Percentiles rank a stretch among this genome's conserved stretches.
Conservation (phyloP, 148 eudicot species). For the Spergularia bocconei region DNA sequence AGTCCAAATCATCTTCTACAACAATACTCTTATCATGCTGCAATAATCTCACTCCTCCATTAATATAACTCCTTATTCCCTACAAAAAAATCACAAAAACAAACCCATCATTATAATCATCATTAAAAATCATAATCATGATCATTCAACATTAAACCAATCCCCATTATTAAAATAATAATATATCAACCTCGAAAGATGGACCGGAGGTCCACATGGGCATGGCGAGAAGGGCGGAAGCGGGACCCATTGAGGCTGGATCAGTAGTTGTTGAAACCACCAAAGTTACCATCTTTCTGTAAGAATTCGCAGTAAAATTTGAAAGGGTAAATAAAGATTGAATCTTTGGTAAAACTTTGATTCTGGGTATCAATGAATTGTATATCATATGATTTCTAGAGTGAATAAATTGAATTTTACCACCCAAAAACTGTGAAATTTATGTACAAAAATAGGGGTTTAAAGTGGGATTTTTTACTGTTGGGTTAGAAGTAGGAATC, state of each 20-base stretch:
- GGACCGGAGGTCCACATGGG: conserved; percentile 66
- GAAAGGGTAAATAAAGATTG: not conserved
- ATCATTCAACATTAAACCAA: not conserved
- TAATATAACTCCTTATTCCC: conserved; percentile 50
- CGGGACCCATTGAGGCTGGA: conserved; percentile 65
- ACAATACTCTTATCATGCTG: conserved; percentile 60
- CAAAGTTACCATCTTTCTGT: conserved; percentile 49
- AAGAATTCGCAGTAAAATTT: not conserved
- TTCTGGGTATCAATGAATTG: too few relatives aligned
- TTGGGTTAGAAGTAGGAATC: too few relatives aligned
- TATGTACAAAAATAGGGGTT: too few relatives aligned
- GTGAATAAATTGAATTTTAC: too few relatives aligned
- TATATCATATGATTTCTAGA: too few relatives aligned
- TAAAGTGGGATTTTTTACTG: too few relatives aligned
- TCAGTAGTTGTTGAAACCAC: conserved; percentile 68
- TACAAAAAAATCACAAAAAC: conserved; percentile 4
- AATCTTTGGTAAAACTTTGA: too few relatives aligned
- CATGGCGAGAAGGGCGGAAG: conserved; percentile 59
- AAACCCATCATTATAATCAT: not conserved
- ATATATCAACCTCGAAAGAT: conserved; percentile 52
- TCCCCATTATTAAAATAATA: not conserved
- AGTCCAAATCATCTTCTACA: conserved; percentile 58
- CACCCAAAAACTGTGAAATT: too few relatives aligned
- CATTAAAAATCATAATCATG: not conserved
- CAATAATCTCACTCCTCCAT: conserved; percentile 51